Percentiles rank a stretch among this genome's conserved stretches.
phyloP scores from a whole-genome alignment of 2,329 filamentous ascomycete species.

The Cordyceps cateniannulata region DNA sequence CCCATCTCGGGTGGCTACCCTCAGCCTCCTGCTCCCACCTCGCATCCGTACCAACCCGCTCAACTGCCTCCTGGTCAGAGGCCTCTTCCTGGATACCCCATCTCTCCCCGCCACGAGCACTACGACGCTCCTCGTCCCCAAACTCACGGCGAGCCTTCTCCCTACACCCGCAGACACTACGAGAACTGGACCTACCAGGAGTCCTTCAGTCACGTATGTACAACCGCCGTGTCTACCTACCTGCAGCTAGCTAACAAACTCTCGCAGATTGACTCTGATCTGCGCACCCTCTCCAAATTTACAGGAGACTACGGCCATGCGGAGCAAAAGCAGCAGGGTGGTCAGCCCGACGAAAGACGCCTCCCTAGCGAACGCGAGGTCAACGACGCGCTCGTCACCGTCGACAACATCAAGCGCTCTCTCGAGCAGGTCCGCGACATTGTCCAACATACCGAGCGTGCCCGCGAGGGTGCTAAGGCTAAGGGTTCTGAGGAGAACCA shows the following conservation, averaged over 20 bases:
- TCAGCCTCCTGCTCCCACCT: constrained; percentile 31
- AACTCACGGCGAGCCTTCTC: constrained; percentile 40
- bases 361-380: constrained; percentile 51
- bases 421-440: constrained; percentile 48
- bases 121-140: constrained; percentile 41
- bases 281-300: constrained; percentile 50
- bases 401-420: constrained; percentile 45
- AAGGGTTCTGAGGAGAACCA: constrained; percentile 52
- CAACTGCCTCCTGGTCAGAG: constrained; percentile 42
- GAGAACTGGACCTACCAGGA: constrained; percentile 50
- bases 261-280: constrained; percentile 42
- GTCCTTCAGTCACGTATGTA: constrained; percentile 43
- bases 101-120: constrained; percentile 41
- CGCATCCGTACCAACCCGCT: constrained; percentile 26
- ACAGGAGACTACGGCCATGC: constrained; percentile 49
- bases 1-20: constrained; percentile 31
- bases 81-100: constrained; percentile 42
- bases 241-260: constrained; percentile 16
- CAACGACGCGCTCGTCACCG: constrained; percentile 46
- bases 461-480: constrained; percentile 41
- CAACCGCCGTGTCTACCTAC: background rate
- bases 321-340: constrained; percentile 49
- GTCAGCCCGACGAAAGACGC: constrained; percentile 46
- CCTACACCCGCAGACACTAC: constrained; percentile 38
- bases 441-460: constrained; percentile 46